Evolutionary conservation across 306 rosid genomes (phyloP), one percentile per base, ranked within the genome.

Genomic region (Begonia loranthoides): DNA sequence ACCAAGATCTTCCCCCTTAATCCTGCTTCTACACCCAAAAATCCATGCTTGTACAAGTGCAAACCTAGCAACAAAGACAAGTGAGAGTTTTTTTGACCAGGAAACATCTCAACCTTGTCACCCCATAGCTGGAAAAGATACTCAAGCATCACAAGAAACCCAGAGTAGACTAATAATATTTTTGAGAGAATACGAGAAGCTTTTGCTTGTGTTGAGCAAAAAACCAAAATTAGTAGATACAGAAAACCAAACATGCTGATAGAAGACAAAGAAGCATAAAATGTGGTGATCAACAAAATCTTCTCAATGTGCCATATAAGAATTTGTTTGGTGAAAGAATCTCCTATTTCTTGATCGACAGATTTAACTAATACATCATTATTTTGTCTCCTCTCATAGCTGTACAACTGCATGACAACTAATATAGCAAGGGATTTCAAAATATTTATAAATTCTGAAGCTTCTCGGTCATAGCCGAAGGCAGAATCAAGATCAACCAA

Each of bases 51-150:
- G 66, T 66, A 82, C 58, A 70, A 74, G 33, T 59, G 74, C 50
- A 90, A 78, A 59, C 99, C 99, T 76, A 90, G 60, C 73, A 86
- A 71, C 50, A 58, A 47, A 58, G 99, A 80, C 39, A 82, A 49
- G 61, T 73, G 40, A 47, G 74, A 70, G 70, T 78, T 67, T 64
- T 83, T 76, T 76, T 92, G 99, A 56, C 93, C 96, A 45, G 99
- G 96, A 67, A 82, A 92, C 96, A 92, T 83, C 70, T 60, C 70
- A 65, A 87, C 88, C 72, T 74, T 84, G 61, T 68, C 51, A 36
- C 99, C 99, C 94, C 85, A 92, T 82, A 92, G 68, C 82, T 92
- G 99, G 70, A 83, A 92, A 61, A 92, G 94, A 77, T 92, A 92
- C 60, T 92, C 99, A 33, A 76, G 71, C 33, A 82, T 57, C 63